phyloP scores from a whole-genome alignment of 768 basidiomycete genomes.

The Obba rivulosa region DNA sequence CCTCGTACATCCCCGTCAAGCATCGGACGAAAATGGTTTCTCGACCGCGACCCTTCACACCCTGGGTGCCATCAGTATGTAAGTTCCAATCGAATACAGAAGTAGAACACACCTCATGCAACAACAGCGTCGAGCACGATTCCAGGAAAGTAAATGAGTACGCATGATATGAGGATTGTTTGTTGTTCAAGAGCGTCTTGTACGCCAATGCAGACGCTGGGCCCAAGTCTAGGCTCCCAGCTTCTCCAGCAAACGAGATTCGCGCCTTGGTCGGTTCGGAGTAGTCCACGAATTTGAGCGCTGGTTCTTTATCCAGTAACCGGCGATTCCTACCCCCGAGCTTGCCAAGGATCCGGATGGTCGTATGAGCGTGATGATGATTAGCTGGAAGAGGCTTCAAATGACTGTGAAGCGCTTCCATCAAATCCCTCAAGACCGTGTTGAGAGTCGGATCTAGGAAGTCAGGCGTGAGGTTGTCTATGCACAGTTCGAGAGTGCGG shows the following conservation, averaged over 20 bases:
- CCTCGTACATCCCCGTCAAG: conserved; percentile 76
- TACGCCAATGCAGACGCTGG: conserved; percentile 63
- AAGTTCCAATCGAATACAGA: not conserved
- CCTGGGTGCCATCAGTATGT: conserved; percentile 35
- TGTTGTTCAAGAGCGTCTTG: conserved; percentile 42
- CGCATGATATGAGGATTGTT: conserved; percentile 36
- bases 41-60: conserved; percentile 63
- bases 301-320: conserved; percentile 74
- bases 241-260: conserved; percentile 68
- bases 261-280: conserved; percentile 66
- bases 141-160: conserved; percentile 70
- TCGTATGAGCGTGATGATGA: conserved; percentile 88
- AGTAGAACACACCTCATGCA: conserved; percentile 58
- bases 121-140: conserved; percentile 58
- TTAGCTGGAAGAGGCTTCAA: conserved; percentile 85
- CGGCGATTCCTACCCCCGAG: conserved; percentile 91
- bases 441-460: conserved; percentile 95
- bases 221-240: conserved; percentile 59
- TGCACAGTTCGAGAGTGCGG: conserved; percentile 95
- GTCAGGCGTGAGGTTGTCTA: conserved; percentile 96
- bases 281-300: conserved; percentile 64
- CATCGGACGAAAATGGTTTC: conserved; percentile 67
- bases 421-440: conserved; percentile 87
- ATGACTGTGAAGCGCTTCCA: conserved; percentile 90
- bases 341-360: conserved; percentile 94